Conservation (phyloP, 2,329 filamentous ascomycete genomes). For the Pseudogymnoascus sp. region DNA sequence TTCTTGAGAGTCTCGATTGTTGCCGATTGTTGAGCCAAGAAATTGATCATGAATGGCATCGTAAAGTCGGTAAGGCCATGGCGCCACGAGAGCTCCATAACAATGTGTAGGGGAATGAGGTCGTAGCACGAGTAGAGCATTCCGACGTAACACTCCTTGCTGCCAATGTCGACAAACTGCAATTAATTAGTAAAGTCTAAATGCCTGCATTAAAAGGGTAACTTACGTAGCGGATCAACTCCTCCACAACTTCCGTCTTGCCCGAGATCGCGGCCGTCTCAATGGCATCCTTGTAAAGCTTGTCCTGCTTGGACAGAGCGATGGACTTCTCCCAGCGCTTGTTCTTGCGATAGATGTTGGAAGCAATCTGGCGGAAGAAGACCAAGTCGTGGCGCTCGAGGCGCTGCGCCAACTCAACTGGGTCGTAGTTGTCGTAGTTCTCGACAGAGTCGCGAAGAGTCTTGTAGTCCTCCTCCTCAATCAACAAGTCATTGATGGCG, state of each 20-base stretch:
- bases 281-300: slow-evolving; percentile 98
- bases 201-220: slow-evolving; percentile 10
- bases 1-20: slow-evolving; percentile 80
- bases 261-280: slow-evolving; percentile 90
- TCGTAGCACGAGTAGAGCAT: slow-evolving; percentile 99
- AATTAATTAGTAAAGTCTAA: slow-evolving; percentile 27
- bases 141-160: slow-evolving; percentile 98
- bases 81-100: slow-evolving; percentile 96
- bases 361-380: slow-evolving; percentile 98
- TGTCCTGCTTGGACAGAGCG: slow-evolving; percentile 94
- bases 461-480: slow-evolving; percentile 99
- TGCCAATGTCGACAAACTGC: slow-evolving; percentile 97
- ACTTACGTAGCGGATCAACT: slow-evolving; percentile 94
- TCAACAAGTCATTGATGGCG: slow-evolving; percentile 93
- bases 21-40: slow-evolving; percentile 81
- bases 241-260: slow-evolving; percentile 89
- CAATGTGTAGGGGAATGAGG: slow-evolving; percentile 82
- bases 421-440: slow-evolving; percentile 98
- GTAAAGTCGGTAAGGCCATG: slow-evolving; percentile 91
- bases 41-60: slow-evolving; percentile 99
- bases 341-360: slow-evolving; percentile 98
- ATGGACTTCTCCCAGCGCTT: slow-evolving; percentile 99
- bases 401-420: slow-evolving; percentile 81
- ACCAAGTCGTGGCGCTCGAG: slow-evolving; percentile 96
- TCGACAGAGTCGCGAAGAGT: slow-evolving; percentile 94